phyloP scores from a whole-genome alignment of 2,329 filamentous ascomycete species.

The Lasiodiplodia citricola region DNA sequence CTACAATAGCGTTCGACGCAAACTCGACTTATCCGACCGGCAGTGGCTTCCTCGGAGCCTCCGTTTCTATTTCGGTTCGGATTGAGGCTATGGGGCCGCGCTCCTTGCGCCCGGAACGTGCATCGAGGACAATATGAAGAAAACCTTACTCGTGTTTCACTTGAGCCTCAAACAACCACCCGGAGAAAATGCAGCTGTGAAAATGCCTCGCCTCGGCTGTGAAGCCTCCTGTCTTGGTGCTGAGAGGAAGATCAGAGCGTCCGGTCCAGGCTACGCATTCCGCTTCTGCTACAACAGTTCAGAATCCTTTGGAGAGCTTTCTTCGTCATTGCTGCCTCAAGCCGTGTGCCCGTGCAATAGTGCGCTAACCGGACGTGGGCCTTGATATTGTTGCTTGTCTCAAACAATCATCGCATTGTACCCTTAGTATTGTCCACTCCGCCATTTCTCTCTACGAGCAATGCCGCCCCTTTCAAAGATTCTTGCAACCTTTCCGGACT shows the following conservation, averaged over 20 bases:
- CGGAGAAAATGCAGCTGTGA: too few species aligned
- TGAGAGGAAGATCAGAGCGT: too few species aligned
- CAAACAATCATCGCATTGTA: constrained; percentile 22
- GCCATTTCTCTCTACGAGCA: background rate
- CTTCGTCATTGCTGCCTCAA: background rate
- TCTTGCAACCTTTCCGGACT: background rate
- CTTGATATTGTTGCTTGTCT: constrained; percentile 25
- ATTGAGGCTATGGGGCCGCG: background rate
- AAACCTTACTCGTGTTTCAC: background rate
- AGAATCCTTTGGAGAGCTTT: background rate
- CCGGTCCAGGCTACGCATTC: too few species aligned
- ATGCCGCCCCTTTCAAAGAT: background rate
- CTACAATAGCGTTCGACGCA: too few species aligned
- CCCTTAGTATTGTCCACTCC: constrained; percentile 1
- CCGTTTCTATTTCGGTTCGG: too few species aligned
- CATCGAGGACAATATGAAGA: background rate
- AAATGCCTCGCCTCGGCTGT: too few species aligned
- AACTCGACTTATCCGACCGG: too few species aligned
- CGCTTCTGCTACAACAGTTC: too few species aligned
- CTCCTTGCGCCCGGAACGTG: background rate
- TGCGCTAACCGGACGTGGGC: constrained; percentile 1
- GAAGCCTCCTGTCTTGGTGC: too few species aligned
- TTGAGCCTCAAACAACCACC: background rate
- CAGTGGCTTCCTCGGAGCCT: too few species aligned
- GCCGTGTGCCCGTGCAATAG: background rate